phyloP scores from a whole-genome alignment of 768 basidiomycete genomes.

The Leccinum barrowsii region DNA sequence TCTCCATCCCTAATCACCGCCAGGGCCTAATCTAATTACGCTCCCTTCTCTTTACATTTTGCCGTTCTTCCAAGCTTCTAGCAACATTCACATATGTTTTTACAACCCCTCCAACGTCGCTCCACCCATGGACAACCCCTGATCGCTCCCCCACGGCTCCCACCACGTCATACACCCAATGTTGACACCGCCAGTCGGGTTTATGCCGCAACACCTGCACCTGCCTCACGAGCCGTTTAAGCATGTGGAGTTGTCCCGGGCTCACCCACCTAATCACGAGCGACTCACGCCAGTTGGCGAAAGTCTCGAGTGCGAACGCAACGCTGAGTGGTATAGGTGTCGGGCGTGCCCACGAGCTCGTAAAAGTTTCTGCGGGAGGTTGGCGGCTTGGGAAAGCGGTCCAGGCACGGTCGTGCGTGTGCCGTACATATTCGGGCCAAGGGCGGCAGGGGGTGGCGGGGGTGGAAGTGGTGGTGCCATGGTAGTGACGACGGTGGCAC shows the following conservation, averaged over 20 bases:
- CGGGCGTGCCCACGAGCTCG: slow-evolving; percentile 24
- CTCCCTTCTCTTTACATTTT: slow-evolving; percentile 17
- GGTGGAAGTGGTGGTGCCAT: neutral
- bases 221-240: slow-evolving; percentile 15
- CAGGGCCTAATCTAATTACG: neutral
- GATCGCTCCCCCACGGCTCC: neutral
- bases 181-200: slow-evolving; percentile 25
- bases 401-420: neutral
- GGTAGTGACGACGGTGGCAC: neutral
- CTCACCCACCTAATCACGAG: slow-evolving; percentile 23
- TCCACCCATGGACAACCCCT: slow-evolving; percentile 14
- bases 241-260: slow-evolving; percentile 5
- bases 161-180: slow-evolving; percentile 27
- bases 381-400: neutral
- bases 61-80: slow-evolving; percentile 31
- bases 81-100: slow-evolving; percentile 21
- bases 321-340: slow-evolving; percentile 20
- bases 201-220: slow-evolving; percentile 19
- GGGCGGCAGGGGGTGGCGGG: neutral
- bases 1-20: slow-evolving; percentile 3
- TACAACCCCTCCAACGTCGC: slow-evolving; percentile 17
- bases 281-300: slow-evolving; percentile 25
- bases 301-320: slow-evolving; percentile 4
- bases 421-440: neutral
- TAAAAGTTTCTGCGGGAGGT: slow-evolving; percentile 24